Conservation (phyloP, 2,329 filamentous ascomycete genomes). For the Dactylellina parvicollis region DNA sequence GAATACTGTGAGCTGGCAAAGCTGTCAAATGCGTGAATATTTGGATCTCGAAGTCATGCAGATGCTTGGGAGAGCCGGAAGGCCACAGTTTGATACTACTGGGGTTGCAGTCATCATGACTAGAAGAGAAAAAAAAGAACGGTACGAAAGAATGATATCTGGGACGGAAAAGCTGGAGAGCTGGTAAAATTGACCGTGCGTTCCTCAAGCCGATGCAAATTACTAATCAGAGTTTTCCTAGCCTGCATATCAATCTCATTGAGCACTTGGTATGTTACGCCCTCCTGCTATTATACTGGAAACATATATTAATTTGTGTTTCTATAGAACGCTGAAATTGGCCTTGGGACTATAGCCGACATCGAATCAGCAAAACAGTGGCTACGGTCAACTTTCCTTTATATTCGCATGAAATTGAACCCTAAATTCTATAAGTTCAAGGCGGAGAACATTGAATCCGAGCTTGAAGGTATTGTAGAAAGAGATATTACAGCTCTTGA, state of each 20-base stretch:
- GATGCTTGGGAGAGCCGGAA: slow-evolving; percentile 84
- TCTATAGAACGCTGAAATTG: slow-evolving; percentile 78
- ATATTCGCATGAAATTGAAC: slow-evolving; percentile 76
- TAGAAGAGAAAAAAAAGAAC: slow-evolving; percentile 69
- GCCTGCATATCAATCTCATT: slow-evolving; percentile 79
- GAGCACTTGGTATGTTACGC: slow-evolving; percentile 70
- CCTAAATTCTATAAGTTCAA: slow-evolving; percentile 75
- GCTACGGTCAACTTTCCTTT: slow-evolving; percentile 81
- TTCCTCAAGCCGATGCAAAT: background rate
- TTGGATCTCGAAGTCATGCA: slow-evolving; percentile 88
- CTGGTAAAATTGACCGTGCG: slow-evolving; percentile 61
- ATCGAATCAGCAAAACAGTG: slow-evolving; percentile 74
- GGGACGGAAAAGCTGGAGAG: slow-evolving; percentile 80
- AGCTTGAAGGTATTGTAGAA: slow-evolving; percentile 76
- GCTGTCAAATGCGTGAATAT: slow-evolving; percentile 73
- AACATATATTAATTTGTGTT: slow-evolving; percentile 8
- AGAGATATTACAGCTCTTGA: slow-evolving; percentile 74
- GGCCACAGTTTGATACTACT: slow-evolving; percentile 82
- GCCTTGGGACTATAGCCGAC: slow-evolving; percentile 75
- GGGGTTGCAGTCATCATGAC: slow-evolving; percentile 85
- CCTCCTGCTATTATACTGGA: background rate
- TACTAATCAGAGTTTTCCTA: slow-evolving; percentile 57
- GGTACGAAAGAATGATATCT: slow-evolving; percentile 78
- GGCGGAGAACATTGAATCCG: slow-evolving; percentile 70
- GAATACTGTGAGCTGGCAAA: slow-evolving; percentile 75